phyloP scores from a whole-genome alignment of 176 grass and related monocot genomes.

The Elaeis guineensis region DNA sequence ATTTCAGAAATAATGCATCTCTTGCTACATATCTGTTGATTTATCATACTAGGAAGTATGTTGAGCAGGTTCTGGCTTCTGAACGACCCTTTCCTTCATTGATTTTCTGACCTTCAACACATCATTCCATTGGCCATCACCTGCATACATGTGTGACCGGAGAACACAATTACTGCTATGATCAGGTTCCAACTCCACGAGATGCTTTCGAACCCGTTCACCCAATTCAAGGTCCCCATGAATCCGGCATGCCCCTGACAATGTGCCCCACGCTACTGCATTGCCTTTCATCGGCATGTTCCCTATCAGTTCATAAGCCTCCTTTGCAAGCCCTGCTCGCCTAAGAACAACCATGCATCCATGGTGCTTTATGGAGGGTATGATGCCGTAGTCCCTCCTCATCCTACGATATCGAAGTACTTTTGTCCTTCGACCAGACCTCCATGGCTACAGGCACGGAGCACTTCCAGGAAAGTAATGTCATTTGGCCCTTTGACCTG shows the following conservation, averaged over 20 bases:
- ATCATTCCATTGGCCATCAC: slow-evolving; percentile 11
- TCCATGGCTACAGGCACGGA: background rate
- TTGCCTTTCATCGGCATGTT: slow-evolving; percentile 11
- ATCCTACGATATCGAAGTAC: slow-evolving; percentile 19
- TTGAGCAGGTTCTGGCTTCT: slow-evolving; percentile 14
- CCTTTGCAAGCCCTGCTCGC: background rate
- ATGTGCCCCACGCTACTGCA: slow-evolving; percentile 16
- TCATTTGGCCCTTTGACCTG: background rate
- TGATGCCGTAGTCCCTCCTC: slow-evolving; percentile 1
- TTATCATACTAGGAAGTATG: too few species aligned
- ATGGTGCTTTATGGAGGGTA: slow-evolving; percentile 8
- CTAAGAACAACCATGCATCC: slow-evolving; percentile 16
- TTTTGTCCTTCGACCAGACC: slow-evolving; percentile 7
- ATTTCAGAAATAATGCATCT: too few species aligned
- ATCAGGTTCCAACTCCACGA: slow-evolving; percentile 17
- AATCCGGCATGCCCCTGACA: slow-evolving; percentile 10
- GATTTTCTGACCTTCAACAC: slow-evolving; percentile 4
- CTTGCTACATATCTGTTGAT: too few species aligned
- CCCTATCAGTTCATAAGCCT: slow-evolving; percentile 10
- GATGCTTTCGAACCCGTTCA: slow-evolving; percentile 1
- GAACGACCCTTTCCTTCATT: slow-evolving; percentile 4
- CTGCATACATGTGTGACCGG: slow-evolving; percentile 5
- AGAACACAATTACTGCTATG: slow-evolving; percentile 21
- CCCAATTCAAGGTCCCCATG: slow-evolving; percentile 11
- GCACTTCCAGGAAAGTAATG: too few species aligned